phyloP scores from a whole-genome alignment of 352 stramenopile genomes.

The Phytopythium oedochilum region DNA sequence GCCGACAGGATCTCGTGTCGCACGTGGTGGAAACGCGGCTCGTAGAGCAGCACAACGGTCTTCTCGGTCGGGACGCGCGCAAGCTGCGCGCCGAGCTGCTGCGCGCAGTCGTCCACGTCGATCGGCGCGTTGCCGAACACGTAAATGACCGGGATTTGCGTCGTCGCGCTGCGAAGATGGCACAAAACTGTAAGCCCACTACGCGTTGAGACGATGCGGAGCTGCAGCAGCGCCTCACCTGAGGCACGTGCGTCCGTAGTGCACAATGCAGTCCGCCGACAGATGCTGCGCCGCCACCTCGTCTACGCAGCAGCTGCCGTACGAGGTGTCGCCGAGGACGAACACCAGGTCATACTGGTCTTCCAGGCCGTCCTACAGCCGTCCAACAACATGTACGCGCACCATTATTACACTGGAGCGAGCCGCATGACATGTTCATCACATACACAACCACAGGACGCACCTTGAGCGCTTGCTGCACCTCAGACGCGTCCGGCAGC shows the following conservation, averaged over 20 bases:
- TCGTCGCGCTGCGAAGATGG: constrained; percentile 55
- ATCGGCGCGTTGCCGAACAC: constrained; percentile 79
- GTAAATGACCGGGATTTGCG: constrained; percentile 89
- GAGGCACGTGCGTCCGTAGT: constrained; percentile 94
- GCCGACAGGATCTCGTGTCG: constrained; percentile 44
- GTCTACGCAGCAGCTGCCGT: constrained; percentile 95
- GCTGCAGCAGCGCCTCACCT: constrained; percentile 17
- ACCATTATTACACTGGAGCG: constrained; percentile 4
- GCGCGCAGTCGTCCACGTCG: constrained; percentile 51
- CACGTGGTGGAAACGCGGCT: constrained; percentile 87
- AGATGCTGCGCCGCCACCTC: constrained; percentile 94
- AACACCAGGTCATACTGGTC: constrained; percentile 79
- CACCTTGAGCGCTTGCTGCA: constrained; percentile 78
- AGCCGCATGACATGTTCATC: too few species aligned
- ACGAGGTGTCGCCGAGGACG: constrained; percentile 94
- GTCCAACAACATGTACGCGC: not conserved
- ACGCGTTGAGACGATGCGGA: too few species aligned
- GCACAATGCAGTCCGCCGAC: constrained; percentile 90
- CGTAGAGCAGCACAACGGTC: constrained; percentile 87
- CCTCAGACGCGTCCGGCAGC: constrained; percentile 78
- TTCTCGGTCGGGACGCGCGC: constrained; percentile 27
- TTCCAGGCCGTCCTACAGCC: constrained; percentile 24
- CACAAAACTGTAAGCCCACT: too few species aligned
- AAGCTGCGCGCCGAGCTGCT: constrained; percentile 28
- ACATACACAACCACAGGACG: not conserved